These are phyloP conservation scores for Tolypocladium tropicale DNA, from an alignment of 2,329 filamentous ascomycete species.

Conservation along the genomic window DNA sequence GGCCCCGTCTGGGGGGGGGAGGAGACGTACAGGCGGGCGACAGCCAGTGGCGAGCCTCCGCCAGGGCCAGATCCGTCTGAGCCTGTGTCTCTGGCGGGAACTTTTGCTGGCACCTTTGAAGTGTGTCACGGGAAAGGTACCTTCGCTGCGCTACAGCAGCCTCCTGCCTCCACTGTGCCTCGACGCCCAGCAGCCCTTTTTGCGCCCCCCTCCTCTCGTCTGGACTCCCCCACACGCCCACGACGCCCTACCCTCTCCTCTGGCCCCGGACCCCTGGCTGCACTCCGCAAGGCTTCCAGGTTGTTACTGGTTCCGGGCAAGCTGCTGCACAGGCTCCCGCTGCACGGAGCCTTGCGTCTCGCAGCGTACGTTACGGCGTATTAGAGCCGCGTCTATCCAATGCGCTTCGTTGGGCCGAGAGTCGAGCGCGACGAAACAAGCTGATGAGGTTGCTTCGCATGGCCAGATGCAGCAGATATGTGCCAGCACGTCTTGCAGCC, in stretches of 20 bases:
- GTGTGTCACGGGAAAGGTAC: neutral
- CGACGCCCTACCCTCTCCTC: too few species aligned
- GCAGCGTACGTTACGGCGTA: too few species aligned
- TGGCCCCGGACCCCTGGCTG: neutral
- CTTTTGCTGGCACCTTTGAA: neutral
- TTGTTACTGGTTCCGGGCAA: neutral
- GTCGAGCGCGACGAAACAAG: neutral
- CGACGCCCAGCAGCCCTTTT: too few species aligned
- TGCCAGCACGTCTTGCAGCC: neutral
- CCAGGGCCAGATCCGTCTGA: neutral
- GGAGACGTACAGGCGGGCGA: neutral
- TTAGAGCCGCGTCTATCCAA: neutral
- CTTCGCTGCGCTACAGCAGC: too few species aligned
- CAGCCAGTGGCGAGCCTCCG: neutral
- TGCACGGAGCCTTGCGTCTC: too few species aligned
- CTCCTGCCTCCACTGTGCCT: too few species aligned
- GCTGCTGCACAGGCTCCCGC: neutral
- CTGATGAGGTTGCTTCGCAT: neutral
- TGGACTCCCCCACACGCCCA: too few species aligned
- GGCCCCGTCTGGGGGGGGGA: neutral
- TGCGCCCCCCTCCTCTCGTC: too few species aligned
- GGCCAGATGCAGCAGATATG: too few species aligned
- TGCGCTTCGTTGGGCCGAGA: neutral
- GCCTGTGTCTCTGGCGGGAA: neutral
- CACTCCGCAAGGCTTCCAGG: neutral